Evolutionary conservation across 805 yeast genomes (phyloP).

Genomic region (Vanderwaltozyma tropicalis): DNA sequence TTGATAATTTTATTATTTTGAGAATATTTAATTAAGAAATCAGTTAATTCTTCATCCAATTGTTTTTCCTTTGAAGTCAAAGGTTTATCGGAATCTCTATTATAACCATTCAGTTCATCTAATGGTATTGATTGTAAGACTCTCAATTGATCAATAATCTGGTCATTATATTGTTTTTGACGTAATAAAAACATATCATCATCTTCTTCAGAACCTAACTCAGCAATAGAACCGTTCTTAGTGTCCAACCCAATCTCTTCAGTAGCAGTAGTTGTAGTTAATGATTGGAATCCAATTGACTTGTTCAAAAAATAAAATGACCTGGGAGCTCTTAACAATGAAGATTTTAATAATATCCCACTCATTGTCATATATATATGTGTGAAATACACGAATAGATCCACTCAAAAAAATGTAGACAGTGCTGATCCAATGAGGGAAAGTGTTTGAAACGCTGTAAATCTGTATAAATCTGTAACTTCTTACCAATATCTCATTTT

Average conservation of each 20-base stretch:
- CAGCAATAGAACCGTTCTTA: neutral
- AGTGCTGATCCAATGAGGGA: no score
- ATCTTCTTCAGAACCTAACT: conserved; percentile 3
- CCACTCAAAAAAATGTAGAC: no score
- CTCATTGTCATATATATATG: neutral
- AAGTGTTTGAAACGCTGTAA: no score
- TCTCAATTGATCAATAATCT: conserved; percentile 13
- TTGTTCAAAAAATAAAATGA: neutral
- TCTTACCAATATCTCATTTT: no score
- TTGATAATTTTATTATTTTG: conserved; percentile 12
- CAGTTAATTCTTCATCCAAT: conserved; percentile 23
- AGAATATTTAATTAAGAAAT: conserved; percentile 21
- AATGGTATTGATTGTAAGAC: conserved; percentile 10
- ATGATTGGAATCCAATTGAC: neutral
- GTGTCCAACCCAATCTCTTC: neutral
- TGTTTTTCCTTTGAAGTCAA: conserved; percentile 21
- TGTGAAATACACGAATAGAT: no score
- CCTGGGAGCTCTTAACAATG: neutral
- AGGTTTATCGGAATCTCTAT: conserved; percentile 6
- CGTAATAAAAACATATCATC: conserved; percentile 18
- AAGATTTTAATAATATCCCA: neutral
- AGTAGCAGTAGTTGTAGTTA: neutral
- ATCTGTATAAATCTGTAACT: no score
- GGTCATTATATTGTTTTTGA: conserved; percentile 20
- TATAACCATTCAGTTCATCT: conserved; percentile 9